Base-by-base conservation (phyloP, 1,139 yeast species). In the Kodamaea sp. region DNA sequence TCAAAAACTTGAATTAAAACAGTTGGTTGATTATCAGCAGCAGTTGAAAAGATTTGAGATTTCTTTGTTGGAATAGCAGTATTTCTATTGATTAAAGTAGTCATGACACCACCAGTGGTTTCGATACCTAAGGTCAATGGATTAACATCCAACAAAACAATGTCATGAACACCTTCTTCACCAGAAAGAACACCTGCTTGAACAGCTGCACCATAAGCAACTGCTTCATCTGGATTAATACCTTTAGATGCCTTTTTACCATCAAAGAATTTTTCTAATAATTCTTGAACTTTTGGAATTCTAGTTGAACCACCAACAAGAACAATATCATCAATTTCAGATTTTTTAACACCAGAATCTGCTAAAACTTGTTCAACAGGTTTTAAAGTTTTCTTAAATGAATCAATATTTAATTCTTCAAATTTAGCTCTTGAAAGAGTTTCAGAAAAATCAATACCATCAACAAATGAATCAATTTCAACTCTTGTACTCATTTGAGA, bases 301-400 rank as follows among this genome's bases (percentile, higher is more conserved):
- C 97, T 88, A 45, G 97, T 89, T 35, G 97, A 89, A 70, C 97
- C 97, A 75, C 97, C 97, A 55, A 89, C 97, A 44, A 89, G 76
- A 34, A 89, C 97, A 63, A 89, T 86, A 62, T 89, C 97, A 63
- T 89, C 94, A 52, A 89, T 78, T 52, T 85, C 94, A 39, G 80
- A 70, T 73, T 84, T 84, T 69, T 81, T 79, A 51, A 87, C 80
- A 61, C 87, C 88, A 50, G 95, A 81, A 65, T 89, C 97, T 64
- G 83, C 83, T 60, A 89, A 77, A 44, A 89, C 97, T 70, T 84
- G 88, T 70, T 87, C 94, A 50, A 89, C 96, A 41, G 97, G 96
- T 67, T 84, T 85, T 66, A 89, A 75, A 49, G 96, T 88, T 73
- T 81, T 85, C 72, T 83, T 85, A 78, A 89, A 88, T 49, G 87